These are phyloP conservation scores for Plasmopara viticola DNA, from an alignment of 352 stramenopile species.

Conservation along the genomic window DNA sequence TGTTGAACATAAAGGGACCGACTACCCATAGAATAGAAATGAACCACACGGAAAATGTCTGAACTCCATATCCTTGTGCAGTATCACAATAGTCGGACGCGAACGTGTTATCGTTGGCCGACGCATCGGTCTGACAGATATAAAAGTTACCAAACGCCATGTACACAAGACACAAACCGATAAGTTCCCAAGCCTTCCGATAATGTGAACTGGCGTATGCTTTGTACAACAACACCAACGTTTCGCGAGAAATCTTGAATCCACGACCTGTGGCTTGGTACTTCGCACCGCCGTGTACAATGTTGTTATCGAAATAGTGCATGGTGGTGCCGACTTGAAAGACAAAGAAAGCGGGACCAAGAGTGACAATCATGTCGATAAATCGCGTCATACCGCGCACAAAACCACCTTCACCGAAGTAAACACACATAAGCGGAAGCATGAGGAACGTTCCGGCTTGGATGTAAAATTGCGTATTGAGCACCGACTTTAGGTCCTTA, in stretches of 20 bases:
- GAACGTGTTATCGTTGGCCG: constrained; percentile 45
- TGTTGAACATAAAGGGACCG: constrained; percentile 76
- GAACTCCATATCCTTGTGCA: constrained; percentile 61
- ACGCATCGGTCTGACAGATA: constrained; percentile 49
- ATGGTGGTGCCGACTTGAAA: constrained; percentile 81
- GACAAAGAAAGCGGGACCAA: constrained; percentile 66
- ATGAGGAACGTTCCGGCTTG: constrained; percentile 68
- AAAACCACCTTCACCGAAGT: constrained; percentile 68
- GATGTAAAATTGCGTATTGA: constrained; percentile 83
- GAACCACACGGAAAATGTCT: constrained; percentile 79
- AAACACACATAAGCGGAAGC: constrained; percentile 67
- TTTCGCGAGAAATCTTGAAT: constrained; percentile 80
- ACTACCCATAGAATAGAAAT: constrained; percentile 67
- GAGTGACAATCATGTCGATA: constrained; percentile 70
- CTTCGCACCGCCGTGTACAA: constrained; percentile 66
- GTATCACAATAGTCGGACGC: constrained; percentile 55
- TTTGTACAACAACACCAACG: constrained; percentile 72
- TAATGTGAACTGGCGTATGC: constrained; percentile 68
- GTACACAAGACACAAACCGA: constrained; percentile 68
- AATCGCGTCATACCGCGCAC: constrained; percentile 56
- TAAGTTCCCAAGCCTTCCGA: constrained; percentile 67
- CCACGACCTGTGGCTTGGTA: constrained; percentile 74
- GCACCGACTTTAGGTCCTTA: constrained; percentile 49
- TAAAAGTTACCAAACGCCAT: constrained; percentile 58
- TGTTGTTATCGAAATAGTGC: constrained; percentile 82